Base-by-base conservation (phyloP, 2,329 filamentous ascomycete genomes). In the Xylaria sp. region DNA sequence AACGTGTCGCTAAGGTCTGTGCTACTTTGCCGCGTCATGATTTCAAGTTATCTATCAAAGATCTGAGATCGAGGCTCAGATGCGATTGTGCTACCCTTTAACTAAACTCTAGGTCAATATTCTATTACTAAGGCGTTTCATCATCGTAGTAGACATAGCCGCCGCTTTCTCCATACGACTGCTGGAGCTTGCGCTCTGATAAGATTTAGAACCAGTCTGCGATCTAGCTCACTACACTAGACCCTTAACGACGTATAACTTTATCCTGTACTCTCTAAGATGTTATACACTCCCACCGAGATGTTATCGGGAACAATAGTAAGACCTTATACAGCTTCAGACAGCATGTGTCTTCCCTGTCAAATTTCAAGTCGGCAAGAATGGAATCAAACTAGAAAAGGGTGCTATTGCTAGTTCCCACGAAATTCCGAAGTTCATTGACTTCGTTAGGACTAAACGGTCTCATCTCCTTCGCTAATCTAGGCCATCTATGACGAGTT, bases 271-370 rank as follows among this genome's bases (percentile, higher is more conserved):
- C 36, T 42, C 63, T 36, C 65, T 55, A 68, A 12, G 54, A 63
- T 9, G 42, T 47, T 30, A 50, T 45, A 24, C 34, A 17, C 54
- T 47, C 64, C 65, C 64, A 65, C n/a, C 32, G 14, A 17, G 59
- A 45, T 12, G 62, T 53, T 30, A 68, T 70, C n/a, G 65, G 68
- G 14, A 68, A 70, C 1, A 9, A 27, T 34, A 61, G 56, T n/a
- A 65, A 34, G 6, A 27, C 47, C 11, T 36, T 50, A 19, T 62
- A 67, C 17, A 67, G 51, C 42, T 55, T 50, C 8, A 51, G 32
- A 30, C 68, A 62, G 53, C 24, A 65, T 30, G 39, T 30, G 0
- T 32, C 51, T 51, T 68, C 61, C 45, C 50, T 51, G 17, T 36
- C 36, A n/a, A 30, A 11, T 7, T 65, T 42, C 48, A 61, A 70